Evolutionary conservation across 176 grass and related monocot species (phyloP).

Genomic region (Aegilops bicornis): DNA sequence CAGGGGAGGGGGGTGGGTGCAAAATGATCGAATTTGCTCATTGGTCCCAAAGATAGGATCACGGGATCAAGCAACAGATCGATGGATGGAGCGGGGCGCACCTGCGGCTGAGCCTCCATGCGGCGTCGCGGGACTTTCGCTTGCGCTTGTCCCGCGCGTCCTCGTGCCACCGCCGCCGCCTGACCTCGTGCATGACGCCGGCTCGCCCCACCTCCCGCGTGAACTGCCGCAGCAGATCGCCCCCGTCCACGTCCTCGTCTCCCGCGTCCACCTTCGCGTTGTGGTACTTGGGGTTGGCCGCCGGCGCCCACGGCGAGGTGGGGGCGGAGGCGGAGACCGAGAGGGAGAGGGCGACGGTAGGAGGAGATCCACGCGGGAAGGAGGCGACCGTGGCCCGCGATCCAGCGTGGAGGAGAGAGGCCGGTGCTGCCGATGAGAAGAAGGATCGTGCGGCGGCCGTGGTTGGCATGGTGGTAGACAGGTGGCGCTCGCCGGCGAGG

Average conservation of each 20-base stretch:
- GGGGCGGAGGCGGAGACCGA: neutral
- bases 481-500: neutral
- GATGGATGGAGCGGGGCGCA: neutral
- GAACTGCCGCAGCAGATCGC: conserved; percentile 49
- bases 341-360: neutral
- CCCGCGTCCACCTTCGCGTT: conserved; percentile 64
- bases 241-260: conserved; percentile 47
- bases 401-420: neutral
- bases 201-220: conserved; percentile 47
- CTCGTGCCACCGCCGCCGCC: conserved; percentile 65
- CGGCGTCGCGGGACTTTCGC: conserved; percentile 51
- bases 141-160: conserved; percentile 62
- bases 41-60: neutral
- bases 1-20: neutral
- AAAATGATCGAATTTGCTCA: neutral
- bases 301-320: neutral
- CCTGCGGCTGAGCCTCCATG: conserved; percentile 40
- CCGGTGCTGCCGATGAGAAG: neutral
- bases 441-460: neutral
- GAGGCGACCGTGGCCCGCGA: neutral
- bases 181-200: conserved; percentile 71
- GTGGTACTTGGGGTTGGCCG: conserved; percentile 55
- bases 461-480: neutral
- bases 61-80: neutral
- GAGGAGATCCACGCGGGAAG: conserved; percentile 18